Base-by-base conservation (phyloP, 805 yeast genomes). In the Nakazawaea wyomingensis region DNA sequence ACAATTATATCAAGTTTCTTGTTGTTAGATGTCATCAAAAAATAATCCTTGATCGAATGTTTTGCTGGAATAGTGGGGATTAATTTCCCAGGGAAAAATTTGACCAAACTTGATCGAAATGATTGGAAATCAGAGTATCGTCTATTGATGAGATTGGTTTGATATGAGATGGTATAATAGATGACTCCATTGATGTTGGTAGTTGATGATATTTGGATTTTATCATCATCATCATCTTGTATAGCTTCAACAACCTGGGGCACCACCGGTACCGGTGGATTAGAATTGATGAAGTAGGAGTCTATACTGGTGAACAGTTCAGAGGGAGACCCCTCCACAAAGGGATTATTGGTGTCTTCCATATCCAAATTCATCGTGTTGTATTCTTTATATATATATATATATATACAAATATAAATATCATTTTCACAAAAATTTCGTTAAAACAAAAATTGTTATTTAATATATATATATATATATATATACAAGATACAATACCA, bases 31-130 rank as follows among this genome's bases (percentile, higher is more conserved):
- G 62, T 46, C 43, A 54, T 62, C 40, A 64, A 52, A 37, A 70
- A 50, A 45, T 65, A 69, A 20, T 68, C 61, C 34, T 74, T 62
- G 13, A 77, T 50, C 2, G 80, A 70, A 48, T 85, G 93, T 55
- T 85, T 85, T 57, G 82, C 85, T 0, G 99, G 99, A n/a, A 93
- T 87, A 1, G 97, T 96, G 3, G 99, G 98, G 8, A 93, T 78
- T 9, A 93, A 76, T n/a, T 85, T 63, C 4, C 95, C 79, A 4
- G 98, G 99, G 53, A 84, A 82, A 42, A 90, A 68, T 50, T 80
- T 78, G 2, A 78, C 66, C 27, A 93, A 65, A 4, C 81, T 74
- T 22, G 78, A 80, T 44, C 96, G 71, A 29, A 93, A 69, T 31
- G 90, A 80, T 52, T 82, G 95, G 56, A 93, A 93, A 60, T 93